phyloP scores from a whole-genome alignment of 2,329 filamentous ascomycete genomes.

The Pseudogymnoascus sp. region DNA sequence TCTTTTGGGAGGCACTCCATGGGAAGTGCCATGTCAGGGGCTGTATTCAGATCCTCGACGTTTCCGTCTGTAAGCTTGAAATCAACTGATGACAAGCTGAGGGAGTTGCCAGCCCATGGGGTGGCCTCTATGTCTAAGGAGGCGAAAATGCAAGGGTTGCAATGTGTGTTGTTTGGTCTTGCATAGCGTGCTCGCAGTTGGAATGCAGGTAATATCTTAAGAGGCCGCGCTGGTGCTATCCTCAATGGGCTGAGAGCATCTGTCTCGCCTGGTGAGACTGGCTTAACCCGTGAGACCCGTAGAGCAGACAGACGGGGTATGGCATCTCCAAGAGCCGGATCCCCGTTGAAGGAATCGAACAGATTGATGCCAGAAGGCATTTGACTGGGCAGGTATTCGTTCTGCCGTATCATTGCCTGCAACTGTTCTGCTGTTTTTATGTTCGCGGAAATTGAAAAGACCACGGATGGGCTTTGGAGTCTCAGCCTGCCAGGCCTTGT shows the following conservation, averaged over 20 bases:
- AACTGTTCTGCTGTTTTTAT: slow-evolving; percentile 44
- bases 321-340: slow-evolving; percentile 50
- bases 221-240: slow-evolving; percentile 52
- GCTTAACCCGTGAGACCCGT: slow-evolving; percentile 65
- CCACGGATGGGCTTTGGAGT: slow-evolving; percentile 56
- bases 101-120: slow-evolving; percentile 57
- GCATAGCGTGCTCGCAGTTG: slow-evolving; percentile 68
- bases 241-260: slow-evolving; percentile 56
- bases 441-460: slow-evolving; percentile 55
- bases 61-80: slow-evolving; percentile 49
- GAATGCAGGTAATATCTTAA: slow-evolving; percentile 59
- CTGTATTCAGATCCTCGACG: slow-evolving; percentile 48
- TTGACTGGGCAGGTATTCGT: slow-evolving; percentile 62
- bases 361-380: slow-evolving; percentile 65
- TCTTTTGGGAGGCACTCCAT: slow-evolving; percentile 61
- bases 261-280: slow-evolving; percentile 50
- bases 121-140: slow-evolving; percentile 69
- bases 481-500: slow-evolving; percentile 49
- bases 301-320: slow-evolving; percentile 63
- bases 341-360: slow-evolving; percentile 63
- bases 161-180: slow-evolving; percentile 48
- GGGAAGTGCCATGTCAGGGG: slow-evolving; percentile 43
- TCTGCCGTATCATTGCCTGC: slow-evolving; percentile 34
- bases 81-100: slow-evolving; percentile 51
- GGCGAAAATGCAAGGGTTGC: slow-evolving; percentile 53